Evolutionary conservation across 495 filamentous ascomycete genomes (phyloP).

Genomic region (Neurospora sp.): DNA sequence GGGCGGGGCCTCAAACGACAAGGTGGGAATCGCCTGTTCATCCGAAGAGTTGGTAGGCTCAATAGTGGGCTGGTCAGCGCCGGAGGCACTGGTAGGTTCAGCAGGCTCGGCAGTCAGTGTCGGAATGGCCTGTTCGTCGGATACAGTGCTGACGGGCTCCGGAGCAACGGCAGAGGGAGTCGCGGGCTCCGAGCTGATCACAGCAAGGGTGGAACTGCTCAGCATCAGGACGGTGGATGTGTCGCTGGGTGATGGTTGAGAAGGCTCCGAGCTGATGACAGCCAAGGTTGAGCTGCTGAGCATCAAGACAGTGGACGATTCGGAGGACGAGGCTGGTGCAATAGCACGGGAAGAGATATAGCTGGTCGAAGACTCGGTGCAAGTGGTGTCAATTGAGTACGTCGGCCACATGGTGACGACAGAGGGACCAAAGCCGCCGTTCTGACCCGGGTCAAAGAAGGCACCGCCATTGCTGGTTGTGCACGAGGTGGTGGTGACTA

Average conservation of each 20-base stretch:
- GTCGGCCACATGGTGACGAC: constrained; percentile 5
- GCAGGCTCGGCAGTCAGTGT: not conserved
- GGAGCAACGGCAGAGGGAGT: not conserved
- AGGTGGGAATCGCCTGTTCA: not conserved
- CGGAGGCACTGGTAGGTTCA: not conserved
- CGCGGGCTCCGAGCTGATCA: not conserved
- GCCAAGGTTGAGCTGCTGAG: not conserved
- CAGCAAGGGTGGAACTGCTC: not conserved
- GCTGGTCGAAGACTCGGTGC: not conserved
- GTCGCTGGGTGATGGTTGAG: not conserved
- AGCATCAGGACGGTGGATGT: not conserved
- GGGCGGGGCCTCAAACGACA: not conserved
- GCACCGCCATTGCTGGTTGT: not conserved
- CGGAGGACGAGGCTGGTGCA: not conserved
- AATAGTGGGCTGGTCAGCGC: not conserved
- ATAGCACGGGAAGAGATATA: not conserved
- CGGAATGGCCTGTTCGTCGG: not conserved
- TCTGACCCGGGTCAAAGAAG: not conserved
- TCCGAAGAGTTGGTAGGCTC: not conserved
- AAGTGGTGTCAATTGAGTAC: not conserved
- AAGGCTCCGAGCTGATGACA: not conserved
- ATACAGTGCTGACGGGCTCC: not conserved
- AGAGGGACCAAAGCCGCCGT: not conserved
- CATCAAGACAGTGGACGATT: not conserved
- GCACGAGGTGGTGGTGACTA: not conserved